Conservation (phyloP, 148 eudicot genomes). For the Dianthus caryophyllus region DNA sequence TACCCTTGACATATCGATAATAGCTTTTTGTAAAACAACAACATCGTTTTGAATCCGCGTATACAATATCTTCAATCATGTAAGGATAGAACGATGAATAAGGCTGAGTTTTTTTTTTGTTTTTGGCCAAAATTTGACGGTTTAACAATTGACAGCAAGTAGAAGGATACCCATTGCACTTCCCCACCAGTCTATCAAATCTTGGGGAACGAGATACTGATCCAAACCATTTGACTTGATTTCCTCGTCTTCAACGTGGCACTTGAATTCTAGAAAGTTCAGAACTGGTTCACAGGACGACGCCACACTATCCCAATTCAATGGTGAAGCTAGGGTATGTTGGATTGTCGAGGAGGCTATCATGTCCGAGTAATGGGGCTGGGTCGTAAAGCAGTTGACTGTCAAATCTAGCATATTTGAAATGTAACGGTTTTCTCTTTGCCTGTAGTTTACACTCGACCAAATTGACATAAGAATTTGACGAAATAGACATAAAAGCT, state of each 20-base stretch:
- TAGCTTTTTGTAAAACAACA: slow-evolving; percentile 98
- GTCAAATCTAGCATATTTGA: slow-evolving; percentile 38
- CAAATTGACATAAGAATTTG: background rate
- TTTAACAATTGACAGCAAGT: background rate
- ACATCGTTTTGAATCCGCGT: slow-evolving; percentile 80
- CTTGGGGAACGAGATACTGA: slow-evolving; percentile 59
- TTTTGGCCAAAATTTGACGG: background rate
- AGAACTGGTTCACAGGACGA: slow-evolving; percentile 51
- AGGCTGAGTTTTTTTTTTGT: slow-evolving; percentile 6
- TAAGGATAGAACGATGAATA: slow-evolving; percentile 20
- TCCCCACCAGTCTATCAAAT: slow-evolving; percentile 85
- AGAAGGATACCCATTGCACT: slow-evolving; percentile 95
- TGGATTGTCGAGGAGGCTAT: slow-evolving; percentile 24
- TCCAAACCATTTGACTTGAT: slow-evolving; percentile 24
- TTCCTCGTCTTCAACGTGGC: slow-evolving; percentile 18
- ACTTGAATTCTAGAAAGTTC: slow-evolving; percentile 59
- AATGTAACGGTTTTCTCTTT: slow-evolving; percentile 60
- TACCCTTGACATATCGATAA: slow-evolving; percentile 92
- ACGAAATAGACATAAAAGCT: too few relatives aligned
- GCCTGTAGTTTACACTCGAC: slow-evolving; percentile 52
- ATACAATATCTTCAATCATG: slow-evolving; percentile 67
- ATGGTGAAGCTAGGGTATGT: slow-evolving; percentile 29
- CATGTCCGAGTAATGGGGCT: slow-evolving; percentile 42
- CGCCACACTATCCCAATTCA: slow-evolving; percentile 29
- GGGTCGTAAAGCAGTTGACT: slow-evolving; percentile 52